Base-by-base conservation (phyloP, 2,329 filamentous ascomycete species). In the Ampelomyces quisqualis region DNA sequence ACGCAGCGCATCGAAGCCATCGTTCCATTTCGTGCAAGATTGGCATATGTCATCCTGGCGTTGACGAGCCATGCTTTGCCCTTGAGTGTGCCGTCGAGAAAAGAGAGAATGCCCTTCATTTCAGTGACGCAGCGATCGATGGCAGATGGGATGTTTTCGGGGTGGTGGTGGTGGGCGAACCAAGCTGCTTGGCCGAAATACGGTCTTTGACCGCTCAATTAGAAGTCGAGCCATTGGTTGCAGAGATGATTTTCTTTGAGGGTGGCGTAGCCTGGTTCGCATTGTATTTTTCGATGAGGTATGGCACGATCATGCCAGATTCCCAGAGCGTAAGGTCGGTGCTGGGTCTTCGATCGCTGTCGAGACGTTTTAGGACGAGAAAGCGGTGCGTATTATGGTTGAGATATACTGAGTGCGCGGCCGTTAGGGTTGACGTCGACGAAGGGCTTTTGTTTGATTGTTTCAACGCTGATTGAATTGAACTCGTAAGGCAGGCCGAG, bases 101-200 rank as follows among this genome's bases (percentile, higher is more conserved):
- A 73, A 11, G 64, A 64, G 5, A 67, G 57, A 10, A 77, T 65
- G 30, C 75, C 73, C 19, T 64, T 60, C 37, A 73, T 58, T 48
- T 77, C 74, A 18, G 67, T 67, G 13, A 53, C 38, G 52, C 76
- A 77, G 13, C 74, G 69, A 4, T 73, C 67, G 15, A 70, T 57
- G 4, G 72, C 74, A 11, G 64, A 69, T 0, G 56, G 62, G 14
- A 75, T 22, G 45, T 70, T 70, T 40, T 77, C 73, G 0, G 57
- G 58, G 54, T 76, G 69, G 54, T 76, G 69, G 41, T 67, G 71
- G 7, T 41, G 26, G 26, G 32, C 33, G 42, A 55, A 47, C 73
- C 72, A 77, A 19, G 57, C 62, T 0, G 58, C 60, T 52, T 77
- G 74, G 10, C 75, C 75, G 43, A 68, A 66, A 38, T 68, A 67